Evolutionary conservation across 108 stramenopile species (phyloP), one percentile per base, ranked within the genome.

Genomic region (Cyclotella kingstonii): DNA sequence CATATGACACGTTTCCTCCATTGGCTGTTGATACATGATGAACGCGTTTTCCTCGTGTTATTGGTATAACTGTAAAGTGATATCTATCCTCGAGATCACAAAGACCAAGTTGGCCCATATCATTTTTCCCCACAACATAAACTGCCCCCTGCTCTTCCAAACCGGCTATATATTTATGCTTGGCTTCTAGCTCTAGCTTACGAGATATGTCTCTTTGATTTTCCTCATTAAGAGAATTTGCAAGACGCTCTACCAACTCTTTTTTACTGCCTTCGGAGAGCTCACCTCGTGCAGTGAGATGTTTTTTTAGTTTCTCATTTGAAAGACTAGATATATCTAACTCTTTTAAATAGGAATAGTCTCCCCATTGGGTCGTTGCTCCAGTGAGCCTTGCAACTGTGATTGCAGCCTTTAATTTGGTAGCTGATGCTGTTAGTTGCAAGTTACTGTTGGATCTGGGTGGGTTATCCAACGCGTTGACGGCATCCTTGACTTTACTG

Each of bases 111-210:
- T 91, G 87, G 2, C 87, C 85, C n/a, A 45, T 29, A 28, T 62
- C 48, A 41, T 87, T 89, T 26, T 56, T 52, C 3, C 85, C 87
- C 8, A 53, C 36, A 0, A 40, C 64, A 53, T 89, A 89, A 2
- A 89, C 85, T 3, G 76, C 60, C 17, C 90, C 90, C n/a, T 81
- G 46, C 53, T 91, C 87, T 51, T 91, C 90, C 7, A 84, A 15
- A 10, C 74, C 84, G 12, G 82, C 80, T 46, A 73, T 80, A 1
- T 62, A 44, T 33, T 69, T 36, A 26, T 81, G 77, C 29, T 85
- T 81, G 8, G 78, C 80, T 55, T 91, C 87, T 1, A 76, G 31
- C 31, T 84, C 82, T 17, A 82, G 73, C 21, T 63, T 36, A 34
- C 85, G 73, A 9, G 78, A 78, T 8, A 75, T 63, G 11, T 69